Evolutionary conservation across 2,329 filamentous ascomycete species (phyloP), one percentile per base, ranked within the genome.

Genomic region (Pleurostoma richardsiae): DNA sequence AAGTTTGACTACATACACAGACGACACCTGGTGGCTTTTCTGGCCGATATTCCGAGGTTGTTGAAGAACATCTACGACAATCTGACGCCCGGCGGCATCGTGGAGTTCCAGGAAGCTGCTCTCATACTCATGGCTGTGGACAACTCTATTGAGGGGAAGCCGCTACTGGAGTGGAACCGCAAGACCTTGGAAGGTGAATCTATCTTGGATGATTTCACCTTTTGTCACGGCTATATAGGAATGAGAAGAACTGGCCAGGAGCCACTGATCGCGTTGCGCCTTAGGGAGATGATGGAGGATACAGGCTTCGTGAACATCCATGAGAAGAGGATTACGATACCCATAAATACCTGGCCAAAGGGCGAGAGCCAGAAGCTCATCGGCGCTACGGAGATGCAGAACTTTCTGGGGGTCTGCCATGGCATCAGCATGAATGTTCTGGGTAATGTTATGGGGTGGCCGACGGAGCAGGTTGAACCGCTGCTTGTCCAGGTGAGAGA

Each of bases 41-140:
- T 56, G 42, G n/a, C 8, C n/a, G 33, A 36, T n/a, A 8, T 36
- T n/a, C 8, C 33, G 8, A 36, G n/a, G 33, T 8, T 36, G 8
- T 36, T 36, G 8, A n/a, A 8, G 33, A 8, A 8, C 33, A 8
- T 8, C 33, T 36, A 8, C 33, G 33, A 36, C n/a, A 36, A 36
- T n/a, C 33, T 36, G 8, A 36, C n/a, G 8, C 33, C 33, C n/a
- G 33, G 33, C 8, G 33, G 33, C 8, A 69, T 56, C 54, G 55
- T 71, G 7, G 71, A 76, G 49, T 43, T 68, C 10, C 59, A 59
- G 45, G 63, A 73, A 39, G 58, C 51, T 29, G 52, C 57, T 44
- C 52, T 56, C 36, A 45, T 52, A 43, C 44, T 56, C 47, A 49
- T 53, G 40, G 45, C 51, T 36, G 51, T 60, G 36, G 59, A 65